A percentile compares a stretch with the other conserved stretches of the same genome.
Conservation (phyloP, 163 green algal species). For the Volvox carteri region DNA sequence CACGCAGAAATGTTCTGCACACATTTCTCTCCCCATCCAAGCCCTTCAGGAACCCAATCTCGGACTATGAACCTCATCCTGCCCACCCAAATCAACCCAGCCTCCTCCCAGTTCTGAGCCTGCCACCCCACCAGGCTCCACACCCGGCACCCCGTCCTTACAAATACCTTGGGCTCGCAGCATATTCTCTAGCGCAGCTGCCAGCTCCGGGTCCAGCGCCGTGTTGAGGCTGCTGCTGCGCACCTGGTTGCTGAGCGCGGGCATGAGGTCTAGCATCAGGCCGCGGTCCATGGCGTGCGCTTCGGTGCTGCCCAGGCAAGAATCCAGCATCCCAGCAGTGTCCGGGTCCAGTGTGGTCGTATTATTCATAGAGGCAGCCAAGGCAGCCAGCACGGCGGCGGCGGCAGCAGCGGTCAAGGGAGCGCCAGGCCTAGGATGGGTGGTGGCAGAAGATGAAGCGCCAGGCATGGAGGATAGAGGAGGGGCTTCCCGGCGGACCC, state of each 20-base stretch:
- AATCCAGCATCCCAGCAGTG: background rate
- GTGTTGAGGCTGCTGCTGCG: background rate
- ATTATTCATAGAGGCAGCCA: background rate
- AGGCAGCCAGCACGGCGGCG: background rate
- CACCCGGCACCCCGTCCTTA: background rate
- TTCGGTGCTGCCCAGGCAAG: conserved; percentile 1
- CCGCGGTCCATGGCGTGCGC: background rate
- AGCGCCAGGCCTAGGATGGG: background rate
- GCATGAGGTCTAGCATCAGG: conserved; percentile 12
- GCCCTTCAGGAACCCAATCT: too few relatives aligned
- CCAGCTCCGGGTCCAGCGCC: background rate
- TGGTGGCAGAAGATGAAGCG: background rate
- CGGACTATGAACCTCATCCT: too few relatives aligned
- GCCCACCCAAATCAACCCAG: too few relatives aligned
- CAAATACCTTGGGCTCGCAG: background rate
- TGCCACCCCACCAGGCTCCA: too few relatives aligned
- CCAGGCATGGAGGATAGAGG: too few relatives aligned
- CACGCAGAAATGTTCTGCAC: too few relatives aligned
- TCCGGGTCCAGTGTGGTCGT: background rate
- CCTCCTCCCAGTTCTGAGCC: too few relatives aligned
- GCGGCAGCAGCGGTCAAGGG: background rate
- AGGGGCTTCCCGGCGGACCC: too few relatives aligned
- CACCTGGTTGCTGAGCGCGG: conserved; percentile 4
- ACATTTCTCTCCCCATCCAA: too few relatives aligned
- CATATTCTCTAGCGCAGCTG: background rate